phyloP scores from a whole-genome alignment of 139 green algal genomes.

The Mesostigma viride region DNA sequence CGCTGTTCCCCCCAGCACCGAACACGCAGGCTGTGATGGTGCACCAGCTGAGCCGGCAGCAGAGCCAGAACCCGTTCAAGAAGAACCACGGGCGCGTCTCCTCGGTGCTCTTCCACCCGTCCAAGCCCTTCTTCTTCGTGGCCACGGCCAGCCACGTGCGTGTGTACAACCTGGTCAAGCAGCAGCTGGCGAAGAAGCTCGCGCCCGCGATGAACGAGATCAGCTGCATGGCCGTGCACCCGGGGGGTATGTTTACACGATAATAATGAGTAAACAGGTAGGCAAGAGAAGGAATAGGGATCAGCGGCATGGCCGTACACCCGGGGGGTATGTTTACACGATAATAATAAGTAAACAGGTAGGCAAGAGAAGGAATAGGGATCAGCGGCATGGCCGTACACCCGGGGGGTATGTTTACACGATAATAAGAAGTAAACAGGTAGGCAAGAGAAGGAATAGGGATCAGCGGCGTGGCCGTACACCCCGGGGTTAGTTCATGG shows the following conservation, averaged over 20 bases:
- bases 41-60: slow-evolving; percentile 75
- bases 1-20: slow-evolving; percentile 10
- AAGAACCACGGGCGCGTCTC: slow-evolving; percentile 76
- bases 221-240: slow-evolving; percentile 73
- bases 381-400: slow-evolving; percentile 81
- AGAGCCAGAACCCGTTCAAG: slow-evolving; percentile 82
- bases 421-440: no score
- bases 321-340: slow-evolving; percentile 42
- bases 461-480: slow-evolving; percentile 74
- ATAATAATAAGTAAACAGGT: no score
- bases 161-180: slow-evolving; percentile 86
- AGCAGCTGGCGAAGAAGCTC: slow-evolving; percentile 79
- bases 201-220: slow-evolving; percentile 57
- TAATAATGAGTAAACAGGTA: no score
- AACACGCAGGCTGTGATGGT: slow-evolving; percentile 59
- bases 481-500: slow-evolving; percentile 54
- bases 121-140: slow-evolving; percentile 87
- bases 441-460: no score
- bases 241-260: slow-evolving; percentile 40
- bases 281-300: no score
- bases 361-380: no score
- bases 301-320: slow-evolving; percentile 79
- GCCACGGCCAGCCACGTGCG: slow-evolving; percentile 61
- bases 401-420: slow-evolving; percentile 42
- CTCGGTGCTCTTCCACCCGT: slow-evolving; percentile 77